phyloP scores from a whole-genome alignment of 495 filamentous ascomycete species.

The Hyaloscypha bicolor region DNA sequence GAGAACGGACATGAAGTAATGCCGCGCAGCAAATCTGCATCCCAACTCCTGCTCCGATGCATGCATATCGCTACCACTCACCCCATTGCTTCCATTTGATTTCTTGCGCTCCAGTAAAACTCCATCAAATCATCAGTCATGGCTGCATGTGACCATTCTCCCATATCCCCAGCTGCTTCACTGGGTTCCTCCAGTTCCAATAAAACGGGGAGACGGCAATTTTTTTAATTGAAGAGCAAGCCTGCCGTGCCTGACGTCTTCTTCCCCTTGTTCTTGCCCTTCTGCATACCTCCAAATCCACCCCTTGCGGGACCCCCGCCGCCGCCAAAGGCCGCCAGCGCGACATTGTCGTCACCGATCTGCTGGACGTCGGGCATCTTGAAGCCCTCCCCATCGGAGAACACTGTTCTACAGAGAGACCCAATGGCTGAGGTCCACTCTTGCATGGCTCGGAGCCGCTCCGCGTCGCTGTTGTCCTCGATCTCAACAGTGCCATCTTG shows the following conservation, averaged over 20 bases:
- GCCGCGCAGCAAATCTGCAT: slow-evolving; percentile 5
- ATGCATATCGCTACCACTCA: slow-evolving; percentile 9
- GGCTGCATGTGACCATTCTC: slow-evolving; percentile 21
- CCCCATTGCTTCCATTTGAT: background rate
- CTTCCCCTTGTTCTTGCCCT: slow-evolving; percentile 13
- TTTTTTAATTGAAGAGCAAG: background rate
- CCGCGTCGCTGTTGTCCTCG: slow-evolving; percentile 70
- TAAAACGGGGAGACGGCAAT: background rate
- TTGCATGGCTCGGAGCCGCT: slow-evolving; percentile 71
- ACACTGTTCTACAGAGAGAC: slow-evolving; percentile 62
- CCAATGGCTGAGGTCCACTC: slow-evolving; percentile 72
- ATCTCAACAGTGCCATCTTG: slow-evolving; percentile 81
- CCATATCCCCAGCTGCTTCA: background rate
- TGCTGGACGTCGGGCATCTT: slow-evolving; percentile 36
- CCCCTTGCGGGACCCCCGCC: background rate
- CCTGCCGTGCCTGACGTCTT: background rate
- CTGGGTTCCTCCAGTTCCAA: slow-evolving; percentile 1
- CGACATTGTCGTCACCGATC: slow-evolving; percentile 38
- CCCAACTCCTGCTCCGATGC: slow-evolving; percentile 18
- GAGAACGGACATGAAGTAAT: background rate
- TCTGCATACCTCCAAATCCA: slow-evolving; percentile 1
- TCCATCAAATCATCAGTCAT: slow-evolving; percentile 25
- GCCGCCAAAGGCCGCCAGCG: background rate
- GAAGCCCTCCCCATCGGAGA: slow-evolving; percentile 77
- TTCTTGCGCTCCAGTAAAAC: background rate